phyloP scores from a whole-genome alignment of 345 rosid species.

The Limnanthes douglasii region DNA sequence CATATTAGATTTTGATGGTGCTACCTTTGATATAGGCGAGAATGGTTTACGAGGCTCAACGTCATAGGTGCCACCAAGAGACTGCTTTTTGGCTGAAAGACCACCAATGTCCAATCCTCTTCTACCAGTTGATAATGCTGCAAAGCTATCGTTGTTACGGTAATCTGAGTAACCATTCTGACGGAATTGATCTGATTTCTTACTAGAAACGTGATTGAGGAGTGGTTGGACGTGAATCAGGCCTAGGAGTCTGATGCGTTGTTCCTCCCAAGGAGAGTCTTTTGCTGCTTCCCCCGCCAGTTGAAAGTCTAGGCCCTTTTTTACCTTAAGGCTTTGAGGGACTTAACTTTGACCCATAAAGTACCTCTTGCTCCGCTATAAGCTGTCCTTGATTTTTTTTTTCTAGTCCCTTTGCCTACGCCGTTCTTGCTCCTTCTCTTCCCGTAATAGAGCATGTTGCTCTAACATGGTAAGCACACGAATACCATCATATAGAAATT shows the following conservation, averaged over 20 bases:
- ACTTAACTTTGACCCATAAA: slow-evolving; percentile 93
- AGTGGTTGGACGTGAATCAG: slow-evolving; percentile 17
- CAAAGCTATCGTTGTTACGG: too few species aligned
- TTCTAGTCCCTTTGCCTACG: slow-evolving; percentile 69
- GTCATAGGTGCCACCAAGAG: too few species aligned
- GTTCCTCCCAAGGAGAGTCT: slow-evolving; percentile 70
- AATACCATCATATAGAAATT: slow-evolving; percentile 82
- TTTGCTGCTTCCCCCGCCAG: slow-evolving; percentile 57
- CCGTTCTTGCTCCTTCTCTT: slow-evolving; percentile 94
- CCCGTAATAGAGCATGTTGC: slow-evolving; percentile 52
- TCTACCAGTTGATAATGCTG: too few species aligned
- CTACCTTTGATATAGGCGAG: too few species aligned
- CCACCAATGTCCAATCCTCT: too few species aligned
- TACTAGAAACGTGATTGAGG: slow-evolving; percentile 28
- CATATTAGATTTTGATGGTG: too few species aligned
- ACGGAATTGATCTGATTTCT: too few species aligned
- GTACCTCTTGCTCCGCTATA: slow-evolving; percentile 86
- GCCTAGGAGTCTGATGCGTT: slow-evolving; percentile 55
- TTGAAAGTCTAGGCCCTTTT: slow-evolving; percentile 64
- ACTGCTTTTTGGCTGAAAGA: too few species aligned
- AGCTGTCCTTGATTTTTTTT: slow-evolving; percentile 95
- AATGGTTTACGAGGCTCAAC: too few species aligned
- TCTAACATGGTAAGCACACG: slow-evolving; percentile 87
- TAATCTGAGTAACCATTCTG: too few species aligned
- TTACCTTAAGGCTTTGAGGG: slow-evolving; percentile 71